Conservation (phyloP, 2,329 filamentous ascomycete species). For the Ceratocystis destructans region DNA sequence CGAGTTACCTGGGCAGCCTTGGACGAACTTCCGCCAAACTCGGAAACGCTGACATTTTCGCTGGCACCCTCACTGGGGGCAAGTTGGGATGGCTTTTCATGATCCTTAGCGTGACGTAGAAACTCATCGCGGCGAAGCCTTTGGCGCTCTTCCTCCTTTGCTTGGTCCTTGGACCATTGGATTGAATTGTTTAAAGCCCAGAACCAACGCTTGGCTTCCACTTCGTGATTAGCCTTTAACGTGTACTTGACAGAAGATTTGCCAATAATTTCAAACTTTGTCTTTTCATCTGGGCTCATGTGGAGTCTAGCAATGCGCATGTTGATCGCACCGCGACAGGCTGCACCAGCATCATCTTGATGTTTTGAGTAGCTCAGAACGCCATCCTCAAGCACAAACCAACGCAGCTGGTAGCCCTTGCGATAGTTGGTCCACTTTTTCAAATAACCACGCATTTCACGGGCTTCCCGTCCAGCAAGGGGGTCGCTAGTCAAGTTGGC, state of each 20-base stretch:
- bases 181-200: conserved; percentile 99
- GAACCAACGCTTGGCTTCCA: conserved; percentile 97
- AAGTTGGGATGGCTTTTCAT: conserved; percentile 39
- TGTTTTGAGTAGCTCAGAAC: conserved; percentile 98
- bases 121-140: conserved; percentile 61
- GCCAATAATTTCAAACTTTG: conserved; percentile 91
- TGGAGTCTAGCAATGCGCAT: conserved; percentile 91
- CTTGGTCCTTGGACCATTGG: conserved; percentile 95
- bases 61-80: conserved; percentile 36
- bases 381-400: conserved; percentile 96
- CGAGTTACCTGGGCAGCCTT: conserved; percentile 23
- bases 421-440: conserved; percentile 99
- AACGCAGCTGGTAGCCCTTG: conserved; percentile 87
- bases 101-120: conserved; percentile 67
- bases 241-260: conserved; percentile 99
- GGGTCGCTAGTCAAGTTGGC: conserved; percentile 43
- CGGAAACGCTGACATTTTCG: conserved; percentile 39
- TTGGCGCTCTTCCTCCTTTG: conserved; percentile 72
- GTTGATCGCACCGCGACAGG: conserved; percentile 94
- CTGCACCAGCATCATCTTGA: conserved; percentile 90
- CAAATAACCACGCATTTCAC: conserved; percentile 96
- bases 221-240: conserved; percentile 92
- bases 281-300: conserved; percentile 96
- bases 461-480: conserved; percentile 66
- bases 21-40: conserved; percentile 22